Evolutionary conservation across 768 basidiomycete genomes (phyloP).

Genomic region (Hirschioporus abietinus): DNA sequence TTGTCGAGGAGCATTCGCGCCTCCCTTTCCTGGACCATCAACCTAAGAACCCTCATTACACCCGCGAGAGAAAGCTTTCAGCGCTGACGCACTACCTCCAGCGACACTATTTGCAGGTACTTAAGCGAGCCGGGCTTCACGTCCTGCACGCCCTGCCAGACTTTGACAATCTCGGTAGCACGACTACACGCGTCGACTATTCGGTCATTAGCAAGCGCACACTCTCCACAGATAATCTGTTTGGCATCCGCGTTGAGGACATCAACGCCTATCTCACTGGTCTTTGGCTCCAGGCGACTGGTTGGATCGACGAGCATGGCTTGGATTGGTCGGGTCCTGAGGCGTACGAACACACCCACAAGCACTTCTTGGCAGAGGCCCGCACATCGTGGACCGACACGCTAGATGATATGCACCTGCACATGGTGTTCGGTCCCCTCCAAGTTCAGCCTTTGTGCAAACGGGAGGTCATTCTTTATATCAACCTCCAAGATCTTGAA

Average conservation of each 20-base stretch:
- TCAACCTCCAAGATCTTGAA: conserved; percentile 11
- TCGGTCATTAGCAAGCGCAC: conserved; percentile 12
- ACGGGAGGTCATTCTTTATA: conserved; percentile 20
- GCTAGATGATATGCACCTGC: conserved; percentile 15
- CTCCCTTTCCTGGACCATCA: conserved; percentile 6
- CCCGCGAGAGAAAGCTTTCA: conserved; percentile 2
- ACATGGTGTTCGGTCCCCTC: conserved; percentile 20
- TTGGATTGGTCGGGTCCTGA: conserved; percentile 5
- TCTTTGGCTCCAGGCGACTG: conserved; percentile 6
- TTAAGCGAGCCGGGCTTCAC: conserved; percentile 20
- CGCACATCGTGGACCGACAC: conserved; percentile 10
- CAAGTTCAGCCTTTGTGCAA: conserved; percentile 18
- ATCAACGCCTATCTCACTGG: conserved; percentile 9
- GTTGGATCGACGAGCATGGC: conserved; percentile 5
- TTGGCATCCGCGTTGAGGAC: conserved; percentile 8
- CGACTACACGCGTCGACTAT: conserved; percentile 18
- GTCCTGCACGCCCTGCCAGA: conserved; percentile 24
- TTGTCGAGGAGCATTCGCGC: not conserved
- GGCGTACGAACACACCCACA: conserved; percentile 2
- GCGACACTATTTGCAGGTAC: conserved; percentile 17
- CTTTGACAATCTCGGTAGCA: conserved; percentile 21
- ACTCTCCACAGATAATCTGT: conserved; percentile 3
- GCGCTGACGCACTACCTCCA: conserved; percentile 15
- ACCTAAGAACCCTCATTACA: conserved; percentile 2
- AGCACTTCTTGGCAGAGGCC: conserved; percentile 19